These are phyloP conservation scores for Scleroderma citrinum DNA, from an alignment of 768 basidiomycete species.

Conservation along the genomic window DNA sequence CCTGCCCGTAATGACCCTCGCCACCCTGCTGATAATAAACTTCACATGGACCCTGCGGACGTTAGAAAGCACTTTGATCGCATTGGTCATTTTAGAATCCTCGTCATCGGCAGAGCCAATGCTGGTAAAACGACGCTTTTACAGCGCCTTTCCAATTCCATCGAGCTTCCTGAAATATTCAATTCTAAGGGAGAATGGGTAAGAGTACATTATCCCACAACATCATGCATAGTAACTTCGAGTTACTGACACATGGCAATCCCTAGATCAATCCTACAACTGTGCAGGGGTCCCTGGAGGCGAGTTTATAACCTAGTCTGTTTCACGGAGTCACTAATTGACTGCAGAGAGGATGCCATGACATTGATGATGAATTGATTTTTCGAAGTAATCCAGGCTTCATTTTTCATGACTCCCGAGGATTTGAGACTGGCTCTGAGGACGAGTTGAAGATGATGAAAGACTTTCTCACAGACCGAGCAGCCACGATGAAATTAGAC, in stretches of 20 bases:
- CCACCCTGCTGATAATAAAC: too few relatives aligned
- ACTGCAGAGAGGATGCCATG: slow-evolving; percentile 22
- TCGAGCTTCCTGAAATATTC: slow-evolving; percentile 27
- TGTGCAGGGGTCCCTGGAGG: background rate
- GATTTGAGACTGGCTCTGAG: slow-evolving; percentile 32
- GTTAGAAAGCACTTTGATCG: too few relatives aligned
- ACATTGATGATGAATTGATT: slow-evolving; percentile 26
- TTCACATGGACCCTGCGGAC: too few relatives aligned
- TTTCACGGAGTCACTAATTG: background rate
- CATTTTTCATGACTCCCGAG: slow-evolving; percentile 39
- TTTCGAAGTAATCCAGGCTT: slow-evolving; percentile 29
- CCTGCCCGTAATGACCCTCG: too few relatives aligned
- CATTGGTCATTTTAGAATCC: slow-evolving; percentile 29
- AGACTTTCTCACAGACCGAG: slow-evolving; percentile 26
- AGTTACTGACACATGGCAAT: background rate
- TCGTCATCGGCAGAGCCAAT: slow-evolving; percentile 37
- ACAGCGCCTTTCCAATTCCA: slow-evolving; percentile 32
- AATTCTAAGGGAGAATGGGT: slow-evolving; percentile 17
- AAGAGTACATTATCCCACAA: background rate
- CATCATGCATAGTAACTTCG: background rate
- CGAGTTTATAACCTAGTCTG: background rate
- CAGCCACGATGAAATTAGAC: slow-evolving; percentile 10
- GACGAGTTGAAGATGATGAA: slow-evolving; percentile 25
- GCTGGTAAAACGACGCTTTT: slow-evolving; percentile 38
- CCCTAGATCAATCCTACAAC: background rate